These are phyloP conservation scores for Hyaloscypha finlandica DNA, from an alignment of 495 filamentous ascomycete species.

Conservation along the genomic window DNA sequence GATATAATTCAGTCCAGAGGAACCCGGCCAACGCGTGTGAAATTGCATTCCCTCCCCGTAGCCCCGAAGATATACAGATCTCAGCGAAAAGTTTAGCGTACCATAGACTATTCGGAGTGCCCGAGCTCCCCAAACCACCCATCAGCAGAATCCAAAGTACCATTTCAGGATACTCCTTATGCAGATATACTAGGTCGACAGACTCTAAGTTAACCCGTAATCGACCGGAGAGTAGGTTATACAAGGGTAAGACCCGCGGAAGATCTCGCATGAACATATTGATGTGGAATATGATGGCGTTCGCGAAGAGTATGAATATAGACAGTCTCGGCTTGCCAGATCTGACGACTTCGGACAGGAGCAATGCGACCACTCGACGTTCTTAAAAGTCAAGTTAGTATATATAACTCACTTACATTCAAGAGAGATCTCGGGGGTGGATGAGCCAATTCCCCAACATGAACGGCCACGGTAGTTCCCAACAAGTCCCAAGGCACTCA, in stretches of 20 bases:
- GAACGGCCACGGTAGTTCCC: too few relatives aligned
- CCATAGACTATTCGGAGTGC: not conserved
- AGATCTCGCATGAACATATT: slow-evolving; percentile 19
- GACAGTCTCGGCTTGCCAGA: not conserved
- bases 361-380: not conserved
- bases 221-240: not conserved
- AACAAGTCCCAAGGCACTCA: too few relatives aligned
- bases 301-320: slow-evolving; percentile 8
- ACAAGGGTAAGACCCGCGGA: slow-evolving; percentile 7
- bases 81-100: slow-evolving; percentile 15
- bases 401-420: too few relatives aligned
- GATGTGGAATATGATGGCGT: slow-evolving; percentile 12
- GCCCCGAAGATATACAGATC: not conserved
- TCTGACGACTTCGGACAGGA: slow-evolving; percentile 3
- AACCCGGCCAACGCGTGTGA: slow-evolving; percentile 1
- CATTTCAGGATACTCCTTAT: slow-evolving; percentile 14
- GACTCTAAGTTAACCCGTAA: slow-evolving; percentile 2
- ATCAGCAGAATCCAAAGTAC: slow-evolving; percentile 17
- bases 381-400: not conserved
- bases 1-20: slow-evolving; percentile 23
- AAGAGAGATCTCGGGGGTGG: too few relatives aligned
- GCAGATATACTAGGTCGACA: not conserved
- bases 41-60: slow-evolving; percentile 7
- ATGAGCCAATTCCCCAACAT: too few relatives aligned
- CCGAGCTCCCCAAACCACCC: slow-evolving; percentile 9